Conservation (phyloP, 257 asterid genomes). For the Solanum pennellii region DNA sequence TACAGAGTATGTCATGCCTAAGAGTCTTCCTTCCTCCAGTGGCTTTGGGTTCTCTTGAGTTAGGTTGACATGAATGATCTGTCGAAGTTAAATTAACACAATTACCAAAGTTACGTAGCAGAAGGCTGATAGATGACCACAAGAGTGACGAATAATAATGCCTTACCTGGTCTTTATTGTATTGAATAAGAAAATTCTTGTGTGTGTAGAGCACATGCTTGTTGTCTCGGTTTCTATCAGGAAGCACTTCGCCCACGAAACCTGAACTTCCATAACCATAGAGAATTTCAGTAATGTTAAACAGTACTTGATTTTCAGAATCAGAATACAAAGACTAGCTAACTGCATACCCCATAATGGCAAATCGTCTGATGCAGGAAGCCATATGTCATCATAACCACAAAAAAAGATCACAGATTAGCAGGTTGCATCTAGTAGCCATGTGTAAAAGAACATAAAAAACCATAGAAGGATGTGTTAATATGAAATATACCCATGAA, state of each 20-base stretch:
- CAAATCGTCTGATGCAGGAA: constrained; percentile 48
- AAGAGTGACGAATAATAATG: not conserved
- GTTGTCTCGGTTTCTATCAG: constrained; percentile 39
- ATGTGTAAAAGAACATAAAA: not conserved
- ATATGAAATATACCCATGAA: constrained; percentile 47
- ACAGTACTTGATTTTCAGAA: not conserved
- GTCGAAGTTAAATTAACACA: not conserved
- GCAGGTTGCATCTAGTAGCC: not conserved
- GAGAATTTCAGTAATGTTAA: not conserved
- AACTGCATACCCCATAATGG: constrained; percentile 68
- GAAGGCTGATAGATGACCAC: not conserved
- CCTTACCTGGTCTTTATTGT: constrained; percentile 57
- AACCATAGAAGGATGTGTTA: not conserved
- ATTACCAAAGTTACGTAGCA: not conserved
- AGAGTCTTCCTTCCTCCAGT: constrained; percentile 45
- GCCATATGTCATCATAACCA: constrained; percentile 2
- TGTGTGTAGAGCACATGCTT: constrained; percentile 57
- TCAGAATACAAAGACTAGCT: not conserved
- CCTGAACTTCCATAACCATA: constrained; percentile 16
- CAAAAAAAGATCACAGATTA: not conserved
- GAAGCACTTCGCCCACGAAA: constrained; percentile 58
- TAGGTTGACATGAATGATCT: constrained; percentile 68
- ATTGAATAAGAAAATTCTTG: constrained; percentile 47
- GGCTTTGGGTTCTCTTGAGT: constrained; percentile 57
- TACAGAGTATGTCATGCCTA: constrained; percentile 74